These are phyloP conservation scores for Anthoceros angustus DNA, from an alignment of 225 moss, liverwort and hornwort species.

Conservation along the genomic window DNA sequence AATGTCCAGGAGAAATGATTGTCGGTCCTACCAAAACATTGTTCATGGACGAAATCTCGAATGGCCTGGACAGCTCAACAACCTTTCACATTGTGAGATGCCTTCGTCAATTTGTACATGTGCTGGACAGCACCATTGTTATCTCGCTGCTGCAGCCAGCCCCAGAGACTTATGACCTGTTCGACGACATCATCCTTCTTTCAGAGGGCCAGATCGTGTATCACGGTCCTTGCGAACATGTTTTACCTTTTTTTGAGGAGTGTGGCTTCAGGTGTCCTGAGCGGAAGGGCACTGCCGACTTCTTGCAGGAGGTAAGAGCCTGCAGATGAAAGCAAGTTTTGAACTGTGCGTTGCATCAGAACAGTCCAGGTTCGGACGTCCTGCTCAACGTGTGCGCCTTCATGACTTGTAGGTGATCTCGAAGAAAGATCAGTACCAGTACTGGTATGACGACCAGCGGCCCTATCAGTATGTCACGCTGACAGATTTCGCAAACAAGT, in stretches of 20 bases:
- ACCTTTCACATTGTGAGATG: constrained; percentile 36
- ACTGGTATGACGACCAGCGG: constrained; percentile 35
- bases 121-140: constrained; percentile 34
- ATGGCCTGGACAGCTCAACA: constrained; percentile 52
- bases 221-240: constrained; percentile 32
- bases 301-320: constrained; percentile 36
- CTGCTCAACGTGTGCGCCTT: background rate
- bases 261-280: constrained; percentile 52
- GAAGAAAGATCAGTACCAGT: constrained; percentile 75
- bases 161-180: constrained; percentile 50
- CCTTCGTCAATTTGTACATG: constrained; percentile 30
- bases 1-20: constrained; percentile 51
- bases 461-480: constrained; percentile 56
- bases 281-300: constrained; percentile 47
- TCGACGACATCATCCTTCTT: constrained; percentile 52
- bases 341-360: background rate
- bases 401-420: constrained; percentile 46
- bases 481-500: constrained; percentile 27
- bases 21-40: constrained; percentile 48
- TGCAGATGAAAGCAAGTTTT: background rate
- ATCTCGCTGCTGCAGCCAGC: constrained; percentile 53
- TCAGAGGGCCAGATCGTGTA: constrained; percentile 49
- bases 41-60: constrained; percentile 68
- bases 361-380: background rate
- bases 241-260: constrained; percentile 35